phyloP scores from a whole-genome alignment of 2,329 filamentous ascomycete genomes.

The Microcera coccophila region DNA sequence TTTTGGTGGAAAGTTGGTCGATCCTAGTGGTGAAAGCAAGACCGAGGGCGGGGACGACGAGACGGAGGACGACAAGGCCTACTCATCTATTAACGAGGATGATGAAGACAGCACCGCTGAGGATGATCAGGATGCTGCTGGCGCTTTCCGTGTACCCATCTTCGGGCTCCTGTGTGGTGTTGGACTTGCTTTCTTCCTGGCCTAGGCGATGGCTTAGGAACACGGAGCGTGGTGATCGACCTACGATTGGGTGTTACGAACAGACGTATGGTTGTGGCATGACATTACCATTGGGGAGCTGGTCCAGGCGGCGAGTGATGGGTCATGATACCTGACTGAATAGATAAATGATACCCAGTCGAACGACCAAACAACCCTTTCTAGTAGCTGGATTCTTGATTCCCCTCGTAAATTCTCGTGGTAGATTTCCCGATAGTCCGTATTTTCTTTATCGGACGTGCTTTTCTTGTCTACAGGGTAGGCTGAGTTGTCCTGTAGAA shows the following conservation, averaged over 20 bases:
- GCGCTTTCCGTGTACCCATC: conserved; percentile 14
- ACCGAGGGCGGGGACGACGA: conserved; percentile 10
- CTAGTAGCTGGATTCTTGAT: too few species aligned
- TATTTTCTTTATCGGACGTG: too few species aligned
- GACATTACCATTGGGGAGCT: too few species aligned
- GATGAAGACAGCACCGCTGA: conserved; percentile 3
- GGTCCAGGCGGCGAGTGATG: too few species aligned
- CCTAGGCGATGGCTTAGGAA: conserved; percentile 8
- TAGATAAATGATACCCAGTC: too few species aligned
- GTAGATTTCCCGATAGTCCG: too few species aligned
- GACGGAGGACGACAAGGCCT: conserved; percentile 3
- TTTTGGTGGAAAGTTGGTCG: conserved; percentile 31
- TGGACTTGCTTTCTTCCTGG: conserved; percentile 18
- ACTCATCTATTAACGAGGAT: conserved; percentile 1
- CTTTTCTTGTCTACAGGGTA: conserved; percentile 26
- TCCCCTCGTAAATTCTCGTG: too few species aligned
- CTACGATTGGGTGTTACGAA: too few species aligned
- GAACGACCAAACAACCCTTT: too few species aligned
- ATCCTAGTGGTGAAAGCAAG: conserved; percentile 16
- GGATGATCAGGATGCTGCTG: conserved; percentile 15
- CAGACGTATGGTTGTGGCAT: too few species aligned
- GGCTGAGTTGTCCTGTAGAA: background rate
- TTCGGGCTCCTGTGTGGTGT: conserved; percentile 15
- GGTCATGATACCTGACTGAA: too few species aligned
- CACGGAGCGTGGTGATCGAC: too few species aligned